Percentiles rank a stretch among this genome's conserved stretches.
Conservation (phyloP, 441 rosid genomes). For the Macaranga tanarius region DNA sequence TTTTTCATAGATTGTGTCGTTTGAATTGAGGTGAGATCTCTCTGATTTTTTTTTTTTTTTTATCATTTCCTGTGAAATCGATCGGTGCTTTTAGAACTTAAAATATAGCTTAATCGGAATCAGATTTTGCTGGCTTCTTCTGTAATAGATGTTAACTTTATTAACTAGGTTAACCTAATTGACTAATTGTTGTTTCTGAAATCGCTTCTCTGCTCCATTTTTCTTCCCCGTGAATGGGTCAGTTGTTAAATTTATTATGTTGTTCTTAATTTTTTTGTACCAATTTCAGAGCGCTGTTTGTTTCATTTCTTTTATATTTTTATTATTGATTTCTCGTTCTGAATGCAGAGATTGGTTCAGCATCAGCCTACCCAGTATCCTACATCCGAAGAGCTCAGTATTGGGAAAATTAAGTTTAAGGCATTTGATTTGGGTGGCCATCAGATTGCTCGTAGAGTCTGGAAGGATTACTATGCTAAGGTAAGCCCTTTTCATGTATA, state of each 20-base stretch:
- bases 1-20: neutral
- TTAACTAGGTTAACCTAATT: neutral
- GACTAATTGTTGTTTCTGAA: neutral
- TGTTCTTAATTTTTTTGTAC: neutral
- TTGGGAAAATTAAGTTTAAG: constrained; percentile 79
- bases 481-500: constrained; percentile 23
- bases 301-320: neutral
- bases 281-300: neutral
- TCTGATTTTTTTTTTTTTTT: neutral
- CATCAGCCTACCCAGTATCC: constrained; percentile 85
- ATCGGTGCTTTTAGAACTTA: neutral
- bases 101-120: neutral
- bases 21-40: neutral
- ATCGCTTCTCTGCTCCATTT: neutral
- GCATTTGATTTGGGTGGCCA: constrained; percentile 91
- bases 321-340: neutral
- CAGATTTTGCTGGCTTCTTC: neutral
- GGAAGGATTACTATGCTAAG: constrained; percentile 92
- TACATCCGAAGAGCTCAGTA: constrained; percentile 79
- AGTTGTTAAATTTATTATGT: too few relatives aligned
- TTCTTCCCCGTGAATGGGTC: neutral
- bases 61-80: neutral
- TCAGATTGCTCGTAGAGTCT: constrained; percentile 83
- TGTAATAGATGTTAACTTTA: neutral
- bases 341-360: constrained; percentile 71